These are phyloP conservation scores for Wakefieldia striispora DNA, from an alignment of 768 basidiomycete species.

Conservation along the genomic window DNA sequence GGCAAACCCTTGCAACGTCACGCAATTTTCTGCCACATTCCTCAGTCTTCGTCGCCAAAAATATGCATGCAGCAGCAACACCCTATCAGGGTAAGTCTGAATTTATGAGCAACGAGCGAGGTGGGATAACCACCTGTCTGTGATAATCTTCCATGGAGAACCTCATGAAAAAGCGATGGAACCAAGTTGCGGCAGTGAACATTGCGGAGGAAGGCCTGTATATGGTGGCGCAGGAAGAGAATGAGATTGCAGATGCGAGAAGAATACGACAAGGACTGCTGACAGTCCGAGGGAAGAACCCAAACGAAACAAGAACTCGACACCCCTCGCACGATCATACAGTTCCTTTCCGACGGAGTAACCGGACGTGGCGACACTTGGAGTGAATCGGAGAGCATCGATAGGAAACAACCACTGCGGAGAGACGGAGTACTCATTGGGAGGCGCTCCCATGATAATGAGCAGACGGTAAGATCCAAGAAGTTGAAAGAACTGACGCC, in stretches of 20 bases:
- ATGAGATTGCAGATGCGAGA: conserved; percentile 11
- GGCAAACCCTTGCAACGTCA: conserved; percentile 77
- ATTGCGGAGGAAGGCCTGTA: conserved; percentile 75
- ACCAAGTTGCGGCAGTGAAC: conserved; percentile 87
- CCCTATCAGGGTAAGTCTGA: conserved; percentile 45
- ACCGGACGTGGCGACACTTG: conserved; percentile 49
- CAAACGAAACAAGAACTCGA: conserved; percentile 83
- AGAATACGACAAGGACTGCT: conserved; percentile 32
- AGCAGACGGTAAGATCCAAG: conserved; percentile 3
- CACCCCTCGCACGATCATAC: conserved; percentile 75
- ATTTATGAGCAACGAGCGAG: conserved; percentile 4
- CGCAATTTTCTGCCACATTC: conserved; percentile 84
- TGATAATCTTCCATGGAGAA: conserved; percentile 81
- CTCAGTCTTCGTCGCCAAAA: conserved; percentile 89
- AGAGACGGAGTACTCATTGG: conserved; percentile 26
- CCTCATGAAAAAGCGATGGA: conserved; percentile 90
- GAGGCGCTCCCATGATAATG: conserved; percentile 20
- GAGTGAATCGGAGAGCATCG: conserved; percentile 55
- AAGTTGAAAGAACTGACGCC: conserved; percentile 20
- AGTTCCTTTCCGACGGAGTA: conserved; percentile 61
- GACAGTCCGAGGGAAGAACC: conserved; percentile 77
- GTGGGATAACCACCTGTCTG: conserved; percentile 50
- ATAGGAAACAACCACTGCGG: conserved; percentile 75
- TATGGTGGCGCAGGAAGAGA: conserved; percentile 8
- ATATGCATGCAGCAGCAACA: conserved; percentile 82